Percentiles rank a stretch among this genome's conserved stretches.
phyloP scores from a whole-genome alignment of 495 filamentous ascomycete genomes.

The Penicillium diatomitis region DNA sequence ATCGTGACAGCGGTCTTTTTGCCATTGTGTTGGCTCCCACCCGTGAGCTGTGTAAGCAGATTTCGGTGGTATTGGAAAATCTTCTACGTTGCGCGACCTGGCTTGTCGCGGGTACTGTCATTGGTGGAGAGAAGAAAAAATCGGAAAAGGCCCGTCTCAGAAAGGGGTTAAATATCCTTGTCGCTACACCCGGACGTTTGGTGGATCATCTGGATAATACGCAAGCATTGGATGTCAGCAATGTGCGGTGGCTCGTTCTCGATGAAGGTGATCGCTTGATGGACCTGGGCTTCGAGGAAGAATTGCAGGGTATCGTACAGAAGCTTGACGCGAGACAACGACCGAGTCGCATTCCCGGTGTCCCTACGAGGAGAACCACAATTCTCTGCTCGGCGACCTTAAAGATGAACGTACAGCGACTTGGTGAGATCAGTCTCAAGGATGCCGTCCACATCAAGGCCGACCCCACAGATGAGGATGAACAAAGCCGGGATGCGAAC shows the following conservation, averaged over 20 bases:
- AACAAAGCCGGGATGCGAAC: slow-evolving; percentile 18
- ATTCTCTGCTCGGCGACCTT: slow-evolving; percentile 94
- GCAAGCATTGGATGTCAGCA: slow-evolving; percentile 75
- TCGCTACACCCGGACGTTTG: slow-evolving; percentile 86
- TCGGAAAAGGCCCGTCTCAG: slow-evolving; percentile 87
- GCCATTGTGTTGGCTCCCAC: slow-evolving; percentile 89
- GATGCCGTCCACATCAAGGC: slow-evolving; percentile 82
- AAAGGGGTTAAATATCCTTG: slow-evolving; percentile 89
- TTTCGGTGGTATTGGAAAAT: slow-evolving; percentile 71
- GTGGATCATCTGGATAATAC: slow-evolving; percentile 89
- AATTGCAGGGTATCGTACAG: slow-evolving; percentile 68
- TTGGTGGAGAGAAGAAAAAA: slow-evolving; percentile 95
- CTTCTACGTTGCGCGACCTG: slow-evolving; percentile 75
- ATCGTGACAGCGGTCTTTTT: slow-evolving; percentile 81
- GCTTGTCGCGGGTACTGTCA: slow-evolving; percentile 87
- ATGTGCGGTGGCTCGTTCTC: slow-evolving; percentile 84
- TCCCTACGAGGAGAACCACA: slow-evolving; percentile 72
- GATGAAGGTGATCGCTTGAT: slow-evolving; percentile 95
- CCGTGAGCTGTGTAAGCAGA: slow-evolving; percentile 88
- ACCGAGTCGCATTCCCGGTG: slow-evolving; percentile 37
- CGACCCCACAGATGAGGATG: slow-evolving; percentile 39
- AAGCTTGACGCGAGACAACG: slow-evolving; percentile 51
- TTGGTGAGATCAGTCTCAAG: slow-evolving; percentile 90
- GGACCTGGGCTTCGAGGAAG: slow-evolving; percentile 94
- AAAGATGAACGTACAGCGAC: slow-evolving; percentile 87